These are phyloP conservation scores for Ilex paraguariensis DNA, from an alignment of 305 asterid genomes.

Conservation along the genomic window DNA sequence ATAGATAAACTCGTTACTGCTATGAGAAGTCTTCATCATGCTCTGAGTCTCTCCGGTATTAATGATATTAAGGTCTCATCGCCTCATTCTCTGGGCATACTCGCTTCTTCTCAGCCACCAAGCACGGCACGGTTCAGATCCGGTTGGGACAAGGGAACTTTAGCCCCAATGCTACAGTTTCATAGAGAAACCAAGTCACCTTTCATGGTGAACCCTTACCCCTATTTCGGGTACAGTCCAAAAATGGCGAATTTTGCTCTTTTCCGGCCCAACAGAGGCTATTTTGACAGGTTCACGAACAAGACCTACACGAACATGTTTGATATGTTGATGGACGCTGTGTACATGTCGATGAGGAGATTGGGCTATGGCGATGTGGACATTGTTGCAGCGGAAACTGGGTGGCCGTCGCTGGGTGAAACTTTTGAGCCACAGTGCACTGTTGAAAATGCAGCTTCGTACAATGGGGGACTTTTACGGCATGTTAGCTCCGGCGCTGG, in stretches of 20 bases:
- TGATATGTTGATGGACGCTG: conserved; percentile 67
- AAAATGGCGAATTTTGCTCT: conserved; percentile 29
- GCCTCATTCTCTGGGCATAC: conserved; percentile 74
- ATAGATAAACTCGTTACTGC: conserved; percentile 63
- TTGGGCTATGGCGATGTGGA: conserved; percentile 67
- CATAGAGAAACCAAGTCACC: conserved; percentile 55
- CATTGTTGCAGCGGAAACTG: conserved; percentile 66
- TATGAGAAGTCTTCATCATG: conserved; percentile 46
- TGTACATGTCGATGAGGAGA: conserved; percentile 52
- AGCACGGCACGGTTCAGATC: conserved; percentile 57
- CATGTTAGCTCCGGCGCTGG: conserved; percentile 41
- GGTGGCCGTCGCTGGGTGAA: conserved; percentile 79
- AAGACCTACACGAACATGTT: conserved; percentile 61
- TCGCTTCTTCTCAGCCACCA: conserved; percentile 58
- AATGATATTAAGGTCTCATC: conserved; percentile 46
- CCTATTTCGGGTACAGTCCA: conserved; percentile 60
- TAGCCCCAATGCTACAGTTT: conserved; percentile 61
- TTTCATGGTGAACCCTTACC: conserved; percentile 87
- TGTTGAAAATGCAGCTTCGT: conserved; percentile 58
- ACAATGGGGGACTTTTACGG: conserved; percentile 54
- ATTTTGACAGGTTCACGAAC: conserved; percentile 25
- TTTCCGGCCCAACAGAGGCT: conserved; percentile 31
- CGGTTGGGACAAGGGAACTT: conserved; percentile 59
- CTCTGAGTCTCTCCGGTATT: conserved; percentile 33
- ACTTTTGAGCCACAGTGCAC: conserved; percentile 55